Evolutionary conservation across 306 rosid species (phyloP), one percentile per base, ranked within the genome.

Genomic region (Acacia acuminata): DNA sequence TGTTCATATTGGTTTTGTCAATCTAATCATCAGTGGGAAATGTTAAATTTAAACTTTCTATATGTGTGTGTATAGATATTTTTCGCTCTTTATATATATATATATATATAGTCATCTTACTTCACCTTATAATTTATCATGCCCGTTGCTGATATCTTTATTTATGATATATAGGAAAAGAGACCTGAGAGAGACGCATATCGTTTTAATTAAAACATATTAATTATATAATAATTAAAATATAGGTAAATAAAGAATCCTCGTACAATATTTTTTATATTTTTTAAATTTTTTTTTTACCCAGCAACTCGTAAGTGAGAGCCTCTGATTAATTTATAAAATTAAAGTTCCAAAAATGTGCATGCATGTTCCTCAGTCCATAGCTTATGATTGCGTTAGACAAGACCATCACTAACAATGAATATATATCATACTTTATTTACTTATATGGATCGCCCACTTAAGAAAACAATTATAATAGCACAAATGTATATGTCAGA

Each of bases 351-450:
- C 75, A 58, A 22, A 82, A 65, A 43, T 77, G 77, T 77, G 77
- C 81, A 63, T 83, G 85, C 82, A 84, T 43, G 81, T 74, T 83
- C 79, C 58, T 72, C 38, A 20, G 74, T 73, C 66, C 77, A 85
- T 77, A 44, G 74, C 83, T 83, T 71, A 81, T 87, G 81, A 84
- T 78, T 68, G 82, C 82, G 74, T 44, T 74, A 44, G 81, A 83
- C 81, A 73, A 56, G 77, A 81, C 44, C 81, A 78, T 74, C 73
- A 63, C 56, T 20, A 69, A 60, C 61, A 74, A 83, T 75, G 79
- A 63, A 70, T 78, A 77, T 75, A 73, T 60, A 56, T 80, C 34
- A 79, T 86, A 56, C 36, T 79, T 82, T 75, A 85, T 75, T 45
- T 83, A 36, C 81, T 80, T 24, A 60, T 24, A 24, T 72, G 82